A percentile compares a stretch with the other conserved stretches of the same genome.
These are phyloP conservation scores for Selaginella moellendorffii DNA, from an alignment of 75 land plant genomes.

Conservation along the genomic window DNA sequence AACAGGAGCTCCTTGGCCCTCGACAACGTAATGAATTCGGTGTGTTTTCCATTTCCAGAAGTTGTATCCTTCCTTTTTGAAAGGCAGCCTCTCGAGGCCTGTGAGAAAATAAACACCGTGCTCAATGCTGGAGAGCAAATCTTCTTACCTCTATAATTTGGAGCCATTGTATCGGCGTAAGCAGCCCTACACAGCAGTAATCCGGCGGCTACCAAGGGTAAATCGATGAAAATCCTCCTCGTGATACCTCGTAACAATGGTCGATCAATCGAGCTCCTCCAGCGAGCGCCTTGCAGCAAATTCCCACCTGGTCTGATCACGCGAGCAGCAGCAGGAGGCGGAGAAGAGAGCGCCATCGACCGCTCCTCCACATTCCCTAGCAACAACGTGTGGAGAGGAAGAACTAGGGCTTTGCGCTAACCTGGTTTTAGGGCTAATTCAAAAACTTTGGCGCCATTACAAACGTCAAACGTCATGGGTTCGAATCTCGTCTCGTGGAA, in stretches of 20 bases:
- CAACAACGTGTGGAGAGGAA: too few species aligned
- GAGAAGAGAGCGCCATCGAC: too few species aligned
- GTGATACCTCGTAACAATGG: not conserved
- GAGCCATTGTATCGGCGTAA: not conserved
- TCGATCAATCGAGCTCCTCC: not conserved
- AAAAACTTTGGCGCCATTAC: too few species aligned
- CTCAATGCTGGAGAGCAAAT: too few species aligned
- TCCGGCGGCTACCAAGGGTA: not conserved
- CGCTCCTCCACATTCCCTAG: too few species aligned
- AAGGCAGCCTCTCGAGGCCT: slow-evolving; percentile 70
- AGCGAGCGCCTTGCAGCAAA: too few species aligned
- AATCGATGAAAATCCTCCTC: not conserved
- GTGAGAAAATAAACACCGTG: not conserved
- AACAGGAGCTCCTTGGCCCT: slow-evolving; percentile 69
- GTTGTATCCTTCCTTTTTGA: slow-evolving; percentile 78
- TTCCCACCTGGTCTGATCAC: too few species aligned
- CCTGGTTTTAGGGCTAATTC: too few species aligned
- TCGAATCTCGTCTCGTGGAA: too few species aligned
- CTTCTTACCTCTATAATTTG: not conserved
- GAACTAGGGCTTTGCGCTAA: too few species aligned
- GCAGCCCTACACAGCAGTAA: not conserved
- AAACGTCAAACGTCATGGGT: too few species aligned
- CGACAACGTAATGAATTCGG: slow-evolving; percentile 80
- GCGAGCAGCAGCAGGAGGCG: too few species aligned
- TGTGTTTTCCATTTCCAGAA: slow-evolving; percentile 88